Evolutionary conservation across 495 filamentous ascomycete species (phyloP), one percentile per base, ranked within the genome.

Genomic region (Tuber borchii): DNA sequence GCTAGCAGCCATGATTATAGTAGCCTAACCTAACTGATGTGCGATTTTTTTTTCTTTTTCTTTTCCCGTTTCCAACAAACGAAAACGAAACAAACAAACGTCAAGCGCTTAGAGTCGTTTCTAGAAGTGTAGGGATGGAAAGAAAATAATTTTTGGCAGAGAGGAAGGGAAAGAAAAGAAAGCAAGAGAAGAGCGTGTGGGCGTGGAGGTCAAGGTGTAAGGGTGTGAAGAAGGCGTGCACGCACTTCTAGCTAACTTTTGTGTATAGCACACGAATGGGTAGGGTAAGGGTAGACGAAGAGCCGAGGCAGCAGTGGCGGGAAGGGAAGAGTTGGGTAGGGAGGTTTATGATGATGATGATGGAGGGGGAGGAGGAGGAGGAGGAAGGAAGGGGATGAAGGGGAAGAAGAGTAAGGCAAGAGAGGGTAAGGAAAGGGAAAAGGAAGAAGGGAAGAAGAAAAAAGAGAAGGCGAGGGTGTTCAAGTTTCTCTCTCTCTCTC

Each of bases 111-210:
- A 65, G 26, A 34, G 31, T 65, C 17, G 14, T 31, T 26, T 65
- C 56, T 65, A 79, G 85, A 83, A 75, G 80, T 79, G 79, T 81
- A 43, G 83, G 76, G 78, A 82, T 77, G 80, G 71, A 82, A 79
- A 73, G 75, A 75, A 74, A 46, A 73, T 56, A 65, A 34, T 34
- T 6, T 12, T 56, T 12, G 22, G 22, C 9, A 61, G 56, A 34
- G 56, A 65, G 56, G 80, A 78, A 84, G 78, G 82, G 40, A 74
- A 79, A 7, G 71, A 75, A 44, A 34, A 74, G 76, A 74, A 75
- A 73, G 74, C 70, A 76, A 69, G 71, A 71, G 77, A 9, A 43
- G 42, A 43, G 10, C 26, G 14, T 26, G 31, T 65, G 56, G 48
- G 71, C 46, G 73, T 76, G 56, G 56, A 71, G 70, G 43, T 45